Base-by-base conservation (phyloP, 768 basidiomycete genomes). In the Mycena belliarum region DNA sequence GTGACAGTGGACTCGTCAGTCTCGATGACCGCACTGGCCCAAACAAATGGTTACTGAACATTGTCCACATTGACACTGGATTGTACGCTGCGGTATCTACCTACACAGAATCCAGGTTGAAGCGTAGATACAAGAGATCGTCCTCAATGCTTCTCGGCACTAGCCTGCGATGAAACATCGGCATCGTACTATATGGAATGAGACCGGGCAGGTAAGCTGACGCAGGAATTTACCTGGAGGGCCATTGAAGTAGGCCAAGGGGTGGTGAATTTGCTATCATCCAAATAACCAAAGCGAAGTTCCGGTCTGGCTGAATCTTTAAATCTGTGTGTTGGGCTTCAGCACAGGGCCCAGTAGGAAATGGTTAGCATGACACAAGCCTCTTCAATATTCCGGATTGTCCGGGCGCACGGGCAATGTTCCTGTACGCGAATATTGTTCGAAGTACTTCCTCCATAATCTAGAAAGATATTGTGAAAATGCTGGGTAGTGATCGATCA, bases 191-290 rank as follows among this genome's bases (percentile, higher is more conserved):
- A 15, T 4, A 48, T n/a, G 21, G 3, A 20, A n/a, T 32, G 6
- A 32, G 24, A 44, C 40, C 37, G 50, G 18, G 37, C 29, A 20
- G n/a, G 23, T 20, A 1, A 10, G 2, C 15, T 8, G 18, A 2
- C n/a, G n/a, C 8, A 11, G 18, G 14, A 28, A n/a, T 43, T 52
- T 68, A 83, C 82, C 75, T 84, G 74, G 33, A 91, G 65, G 25
- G 83, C 72, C 79, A 92, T 73, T 2, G 84, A 82, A 8, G 79
- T 81, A 0, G 90, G 87, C 89, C 89, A 91, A 18, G 88, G 83
- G 5, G 75, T 75, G 12, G 80, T 73, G n/a, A 73, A 52, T 64
- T 83, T 79, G 1, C 75, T 69, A 1, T 68, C 64, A 55, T 82
- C 79, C 58, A 92, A 72, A 68, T 89, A 91, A 52, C 78, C 75